Evolutionary conservation across 768 basidiomycete genomes (phyloP).

Genomic region (Suillus plorans): DNA sequence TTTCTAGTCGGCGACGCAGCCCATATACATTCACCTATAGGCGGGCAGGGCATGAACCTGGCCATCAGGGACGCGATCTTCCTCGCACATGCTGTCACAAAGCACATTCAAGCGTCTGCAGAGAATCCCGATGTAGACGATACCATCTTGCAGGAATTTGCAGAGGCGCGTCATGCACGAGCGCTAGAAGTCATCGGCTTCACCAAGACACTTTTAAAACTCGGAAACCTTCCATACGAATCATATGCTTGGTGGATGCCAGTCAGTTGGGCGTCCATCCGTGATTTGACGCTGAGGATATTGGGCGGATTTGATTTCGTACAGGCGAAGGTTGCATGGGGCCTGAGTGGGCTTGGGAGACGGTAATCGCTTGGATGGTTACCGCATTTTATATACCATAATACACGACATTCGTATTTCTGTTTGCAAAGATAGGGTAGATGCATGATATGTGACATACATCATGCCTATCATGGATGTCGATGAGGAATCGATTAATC

Average conservation of each 20-base stretch:
- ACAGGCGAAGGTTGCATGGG: slow-evolving; percentile 20
- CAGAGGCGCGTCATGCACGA: neutral
- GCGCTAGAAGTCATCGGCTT: slow-evolving; percentile 35
- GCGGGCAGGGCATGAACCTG: slow-evolving; percentile 62
- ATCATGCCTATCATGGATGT: too few relatives aligned
- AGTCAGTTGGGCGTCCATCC: slow-evolving; percentile 23
- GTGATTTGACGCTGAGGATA: slow-evolving; percentile 25
- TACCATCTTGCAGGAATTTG: neutral
- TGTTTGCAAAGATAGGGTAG: too few relatives aligned
- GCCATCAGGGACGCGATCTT: slow-evolving; percentile 51
- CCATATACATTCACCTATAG: slow-evolving; percentile 53
- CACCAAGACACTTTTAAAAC: slow-evolving; percentile 34
- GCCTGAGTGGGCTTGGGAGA: slow-evolving; percentile 27
- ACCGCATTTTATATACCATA: neutral
- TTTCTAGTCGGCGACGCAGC: slow-evolving; percentile 42
- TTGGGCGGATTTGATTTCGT: slow-evolving; percentile 18
- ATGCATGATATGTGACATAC: too few relatives aligned
- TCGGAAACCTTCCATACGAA: slow-evolving; percentile 23
- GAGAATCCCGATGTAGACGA: neutral
- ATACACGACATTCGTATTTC: too few relatives aligned
- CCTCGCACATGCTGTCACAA: slow-evolving; percentile 40
- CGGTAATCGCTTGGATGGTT: slow-evolving; percentile 8
- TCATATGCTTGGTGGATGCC: slow-evolving; percentile 24
- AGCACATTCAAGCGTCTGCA: slow-evolving; percentile 28
- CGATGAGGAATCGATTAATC: too few relatives aligned